Percentiles rank a stretch among this genome's conserved stretches.
phyloP scores from a whole-genome alignment of 2,329 filamentous ascomycete genomes.

The Penicillium sp. region DNA sequence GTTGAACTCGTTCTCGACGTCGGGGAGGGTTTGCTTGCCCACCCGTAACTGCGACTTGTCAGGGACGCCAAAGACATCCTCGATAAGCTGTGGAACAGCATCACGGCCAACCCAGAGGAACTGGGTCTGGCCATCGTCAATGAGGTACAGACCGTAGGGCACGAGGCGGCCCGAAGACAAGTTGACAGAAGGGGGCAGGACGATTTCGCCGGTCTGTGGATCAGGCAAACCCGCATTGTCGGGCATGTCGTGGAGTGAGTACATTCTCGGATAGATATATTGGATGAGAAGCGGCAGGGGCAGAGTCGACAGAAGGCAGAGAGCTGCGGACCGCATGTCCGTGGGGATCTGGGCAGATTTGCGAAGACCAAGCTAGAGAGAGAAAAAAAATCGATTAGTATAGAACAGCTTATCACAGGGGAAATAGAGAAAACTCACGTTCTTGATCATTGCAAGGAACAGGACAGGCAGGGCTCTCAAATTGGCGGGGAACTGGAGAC shows the following conservation, averaged over 20 bases:
- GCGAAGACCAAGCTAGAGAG: slow-evolving; percentile 59
- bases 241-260: slow-evolving; percentile 91
- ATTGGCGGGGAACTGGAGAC: slow-evolving; percentile 88
- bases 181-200: slow-evolving; percentile 74
- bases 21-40: slow-evolving; percentile 77
- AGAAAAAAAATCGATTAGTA: slow-evolving; percentile 19
- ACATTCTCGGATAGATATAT: slow-evolving; percentile 79
- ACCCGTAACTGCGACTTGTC: slow-evolving; percentile 79
- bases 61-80: slow-evolving; percentile 80
- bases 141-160: slow-evolving; percentile 84
- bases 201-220: slow-evolving; percentile 74
- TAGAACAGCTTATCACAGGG: neutral
- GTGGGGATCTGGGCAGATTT: slow-evolving; percentile 90
- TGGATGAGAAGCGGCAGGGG: slow-evolving; percentile 83
- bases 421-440: slow-evolving; percentile 50
- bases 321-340: slow-evolving; percentile 82
- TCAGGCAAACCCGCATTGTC: slow-evolving; percentile 82
- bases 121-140: slow-evolving; percentile 94
- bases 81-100: slow-evolving; percentile 75
- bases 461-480: slow-evolving; percentile 77
- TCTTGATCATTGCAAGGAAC: slow-evolving; percentile 92
- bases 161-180: slow-evolving; percentile 80
- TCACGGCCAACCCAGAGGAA: slow-evolving; percentile 95
- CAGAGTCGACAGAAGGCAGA: slow-evolving; percentile 91
- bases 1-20: slow-evolving; percentile 92